Percentiles rank a stretch among this genome's conserved stretches.
Evolutionary conservation across 345 rosid genomes (phyloP).

Genomic region (Acer saccharum): DNA sequence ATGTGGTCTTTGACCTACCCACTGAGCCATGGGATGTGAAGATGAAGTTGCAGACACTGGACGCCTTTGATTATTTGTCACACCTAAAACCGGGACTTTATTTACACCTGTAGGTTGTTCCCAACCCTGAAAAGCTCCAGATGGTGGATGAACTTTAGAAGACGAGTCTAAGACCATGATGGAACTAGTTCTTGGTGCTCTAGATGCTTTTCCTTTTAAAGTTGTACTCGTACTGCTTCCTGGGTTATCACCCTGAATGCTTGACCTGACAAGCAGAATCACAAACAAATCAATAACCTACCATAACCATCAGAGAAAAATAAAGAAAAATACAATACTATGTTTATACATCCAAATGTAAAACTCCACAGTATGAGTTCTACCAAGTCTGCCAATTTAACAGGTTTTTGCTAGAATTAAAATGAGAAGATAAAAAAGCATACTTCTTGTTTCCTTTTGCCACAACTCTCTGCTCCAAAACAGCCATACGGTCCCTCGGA

Average conservation of each 20-base stretch:
- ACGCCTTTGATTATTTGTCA: slow-evolving; percentile 46
- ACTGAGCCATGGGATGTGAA: slow-evolving; percentile 79
- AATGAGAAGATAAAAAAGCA: slow-evolving; percentile 29
- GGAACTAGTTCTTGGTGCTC: slow-evolving; percentile 68
- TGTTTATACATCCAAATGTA: slow-evolving; percentile 4
- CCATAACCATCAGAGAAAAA: not conserved
- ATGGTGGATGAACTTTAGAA: slow-evolving; percentile 49
- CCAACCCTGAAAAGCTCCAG: slow-evolving; percentile 65
- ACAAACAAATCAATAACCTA: slow-evolving; percentile 24
- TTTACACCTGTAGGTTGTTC: slow-evolving; percentile 48
- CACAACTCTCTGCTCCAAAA: slow-evolving; percentile 55
- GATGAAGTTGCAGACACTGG: slow-evolving; percentile 55
- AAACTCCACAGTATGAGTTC: slow-evolving; percentile 1
- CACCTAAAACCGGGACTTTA: slow-evolving; percentile 39
- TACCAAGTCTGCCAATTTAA: not conserved
- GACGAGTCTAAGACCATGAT: slow-evolving; percentile 71
- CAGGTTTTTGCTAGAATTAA: slow-evolving; percentile 7
- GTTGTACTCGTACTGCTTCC: slow-evolving; percentile 53
- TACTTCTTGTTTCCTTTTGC: slow-evolving; percentile 73
- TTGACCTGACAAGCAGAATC: slow-evolving; percentile 51
- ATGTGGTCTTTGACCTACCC: slow-evolving; percentile 93
- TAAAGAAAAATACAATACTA: not conserved
- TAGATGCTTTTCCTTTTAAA: slow-evolving; percentile 67
- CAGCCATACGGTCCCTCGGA: slow-evolving; percentile 55
- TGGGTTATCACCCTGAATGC: slow-evolving; percentile 53